Evolutionary conservation across 805 yeast species (phyloP), one percentile per base, ranked within the genome.

Genomic region (Ogataea saltuana): DNA sequence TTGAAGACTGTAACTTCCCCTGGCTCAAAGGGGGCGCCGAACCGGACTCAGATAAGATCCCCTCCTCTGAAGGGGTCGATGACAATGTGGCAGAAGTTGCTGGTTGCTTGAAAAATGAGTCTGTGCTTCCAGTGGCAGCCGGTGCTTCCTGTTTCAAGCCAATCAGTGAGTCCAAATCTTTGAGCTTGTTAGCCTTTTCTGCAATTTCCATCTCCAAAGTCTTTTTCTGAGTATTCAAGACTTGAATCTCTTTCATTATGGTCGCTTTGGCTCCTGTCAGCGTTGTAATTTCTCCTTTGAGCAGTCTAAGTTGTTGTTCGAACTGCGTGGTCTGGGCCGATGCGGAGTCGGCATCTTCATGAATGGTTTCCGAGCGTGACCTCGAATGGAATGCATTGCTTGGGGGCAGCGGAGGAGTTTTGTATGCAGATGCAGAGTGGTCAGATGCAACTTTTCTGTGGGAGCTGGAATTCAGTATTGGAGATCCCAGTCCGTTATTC

Each of bases 211-310:
- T 48, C 35, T 63, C 65, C 39, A 88, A 62, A 13, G 64, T 61
- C 25, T 65, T 68, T 61, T 75, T 82, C 35, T 74, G 73, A 0
- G 53, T 46, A 22, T 65, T 71, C 48, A 88, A 65, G 15, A 66
- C 72, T 36, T 70, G 74, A 11, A 85, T 70, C 29, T 84, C 88
- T 32, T 65, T 68, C 16, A 67, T 44, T 26, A 83, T 50, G 5
- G 60, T 60, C 2, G 72, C 69, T 49, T 75, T 78, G 1, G 69
- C 64, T 1, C 69, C 39, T 1, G 60, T 56, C 42, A 76, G 57
- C 20, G 68, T 63, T 21, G 61, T 55, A 13, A 77, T 51, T 45
- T 77, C 82, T 17, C 56, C 46, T 48, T 64, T 72, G 39, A 72
- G 41, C 19, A 56, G 43, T 27, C 64, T 57, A 42, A 72, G 51